Evolutionary conservation across 768 basidiomycete genomes (phyloP), one percentile per base, ranked within the genome.

Genomic region (Hericium rajendrae): DNA sequence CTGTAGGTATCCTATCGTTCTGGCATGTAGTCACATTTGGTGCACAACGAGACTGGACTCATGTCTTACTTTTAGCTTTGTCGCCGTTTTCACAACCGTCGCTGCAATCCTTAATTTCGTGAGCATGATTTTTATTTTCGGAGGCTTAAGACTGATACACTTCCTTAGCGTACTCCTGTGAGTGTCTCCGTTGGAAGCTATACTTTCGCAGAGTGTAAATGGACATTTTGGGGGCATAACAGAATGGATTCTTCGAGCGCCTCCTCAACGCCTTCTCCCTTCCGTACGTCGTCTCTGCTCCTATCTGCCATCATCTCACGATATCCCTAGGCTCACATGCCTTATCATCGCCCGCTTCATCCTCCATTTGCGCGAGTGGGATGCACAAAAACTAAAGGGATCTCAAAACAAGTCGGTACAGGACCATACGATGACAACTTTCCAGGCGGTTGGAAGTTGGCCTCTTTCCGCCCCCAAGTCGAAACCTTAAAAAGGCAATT

Each of bases 331-430:
- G 38, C 43, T 58, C 57, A 18, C 32, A 54, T 60, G 40, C 26
- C 13, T 20, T 9, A 13, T 39, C 46, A 16, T 48, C 15, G 61
- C 61, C 8, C 58, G 61, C n/a, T 59, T 62, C 53, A 43, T 62
- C 48, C 55, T 62, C 15, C 59, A 57, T 51, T 13, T 62, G 20
- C 61, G 61, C 37, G 55, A 46, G 20, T 46, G 43, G 43, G 43
- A 46, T 15, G 43, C n/a, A 20, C 43, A 46, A n/a, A 46, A 46
- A n/a, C 16, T 46, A n/a, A 46, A 46, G 20, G 43, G 43, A 9
- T 46, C 43, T 3, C 43, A 46, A 46, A 16, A 20, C 10, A 20
- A 20, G n/a, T 46, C 43, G 5, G n/a, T 46, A 18, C 43, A n/a
- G 9, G 43, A 46, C n/a, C 43, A 20, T 20, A 20, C 43, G 8